Evolutionary conservation across 805 yeast genomes (phyloP).

Genomic region (Vanderwaltozyma tropicalis): DNA sequence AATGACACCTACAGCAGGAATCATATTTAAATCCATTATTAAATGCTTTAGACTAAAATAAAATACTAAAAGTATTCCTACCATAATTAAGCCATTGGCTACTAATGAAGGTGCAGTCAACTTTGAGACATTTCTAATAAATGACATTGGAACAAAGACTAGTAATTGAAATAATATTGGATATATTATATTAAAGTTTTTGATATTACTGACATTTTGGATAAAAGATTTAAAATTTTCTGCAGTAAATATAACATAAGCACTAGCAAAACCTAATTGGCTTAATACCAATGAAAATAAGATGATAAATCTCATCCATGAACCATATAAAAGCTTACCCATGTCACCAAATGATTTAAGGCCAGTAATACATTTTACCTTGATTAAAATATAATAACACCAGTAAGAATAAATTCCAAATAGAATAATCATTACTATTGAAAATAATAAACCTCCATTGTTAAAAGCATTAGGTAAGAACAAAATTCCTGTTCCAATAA

Average conservation of each 20-base stretch:
- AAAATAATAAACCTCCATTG: constrained; percentile 63
- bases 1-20: constrained; percentile 41
- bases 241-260: constrained; percentile 69
- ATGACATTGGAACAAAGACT: constrained; percentile 55
- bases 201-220: constrained; percentile 34
- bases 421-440: constrained; percentile 39
- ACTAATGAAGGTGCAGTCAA: constrained; percentile 59
- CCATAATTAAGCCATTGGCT: constrained; percentile 59
- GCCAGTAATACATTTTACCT: constrained; percentile 45
- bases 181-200: constrained; percentile 30
- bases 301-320: constrained; percentile 53
- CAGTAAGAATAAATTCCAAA: constrained; percentile 68
- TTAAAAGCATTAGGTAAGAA: constrained; percentile 60
- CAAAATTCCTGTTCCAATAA: constrained; percentile 67
- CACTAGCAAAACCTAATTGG: constrained; percentile 72
- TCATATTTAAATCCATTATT: constrained; percentile 26
- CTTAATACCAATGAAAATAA: constrained; percentile 55
- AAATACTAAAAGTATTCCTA: constrained; percentile 55
- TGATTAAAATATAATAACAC: constrained; percentile 60
- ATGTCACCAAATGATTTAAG: constrained; percentile 73
- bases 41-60: constrained; percentile 37
- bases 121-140: constrained; percentile 66
- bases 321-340: constrained; percentile 54
- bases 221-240: constrained; percentile 60
- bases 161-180: constrained; percentile 47